A percentile compares a stretch with the other conserved stretches of the same genome.
Evolutionary conservation across 2,329 filamentous ascomycete genomes (phyloP).

Genomic region (Chrysoporthe puriensis): DNA sequence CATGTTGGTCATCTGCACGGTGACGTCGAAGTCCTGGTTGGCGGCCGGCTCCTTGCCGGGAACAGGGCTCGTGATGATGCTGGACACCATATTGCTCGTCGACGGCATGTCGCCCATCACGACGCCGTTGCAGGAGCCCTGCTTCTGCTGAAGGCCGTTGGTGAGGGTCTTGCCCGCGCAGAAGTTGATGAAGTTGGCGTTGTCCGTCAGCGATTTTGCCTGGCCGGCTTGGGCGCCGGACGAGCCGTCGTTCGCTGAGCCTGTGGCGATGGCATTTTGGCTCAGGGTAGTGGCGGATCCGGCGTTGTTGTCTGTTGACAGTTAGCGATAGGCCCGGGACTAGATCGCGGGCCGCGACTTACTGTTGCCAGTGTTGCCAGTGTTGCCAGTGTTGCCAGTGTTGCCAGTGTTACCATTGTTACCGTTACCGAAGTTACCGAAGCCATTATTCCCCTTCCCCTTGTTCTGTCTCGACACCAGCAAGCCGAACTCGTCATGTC

Average conservation of each 20-base stretch:
- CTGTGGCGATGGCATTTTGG: slow-evolving; percentile 36
- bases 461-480: slow-evolving; percentile 47
- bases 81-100: slow-evolving; percentile 59
- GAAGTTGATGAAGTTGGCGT: slow-evolving; percentile 68
- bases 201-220: slow-evolving; percentile 18
- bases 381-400: background rate
- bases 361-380: background rate
- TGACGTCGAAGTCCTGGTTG: slow-evolving; percentile 55
- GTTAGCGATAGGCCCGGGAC: background rate
- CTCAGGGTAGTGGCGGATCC: slow-evolving; percentile 44
- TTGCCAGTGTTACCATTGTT: background rate
- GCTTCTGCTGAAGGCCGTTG: slow-evolving; percentile 61
- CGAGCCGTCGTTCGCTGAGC: slow-evolving; percentile 26
- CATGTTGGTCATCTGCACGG: slow-evolving; percentile 57
- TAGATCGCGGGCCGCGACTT: background rate
- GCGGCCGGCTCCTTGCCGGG: slow-evolving; percentile 42
- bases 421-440: no score
- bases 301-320: slow-evolving; percentile 31
- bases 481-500: slow-evolving; percentile 37
- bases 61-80: slow-evolving; percentile 55
- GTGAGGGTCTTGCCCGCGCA: slow-evolving; percentile 58
- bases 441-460: background rate
- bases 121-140: slow-evolving; percentile 67
- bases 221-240: slow-evolving; percentile 30
- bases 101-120: slow-evolving; percentile 64